Evolutionary conservation across 169 alveolate genomes (phyloP).

Genomic region (Plasmodium yoelii): DNA sequence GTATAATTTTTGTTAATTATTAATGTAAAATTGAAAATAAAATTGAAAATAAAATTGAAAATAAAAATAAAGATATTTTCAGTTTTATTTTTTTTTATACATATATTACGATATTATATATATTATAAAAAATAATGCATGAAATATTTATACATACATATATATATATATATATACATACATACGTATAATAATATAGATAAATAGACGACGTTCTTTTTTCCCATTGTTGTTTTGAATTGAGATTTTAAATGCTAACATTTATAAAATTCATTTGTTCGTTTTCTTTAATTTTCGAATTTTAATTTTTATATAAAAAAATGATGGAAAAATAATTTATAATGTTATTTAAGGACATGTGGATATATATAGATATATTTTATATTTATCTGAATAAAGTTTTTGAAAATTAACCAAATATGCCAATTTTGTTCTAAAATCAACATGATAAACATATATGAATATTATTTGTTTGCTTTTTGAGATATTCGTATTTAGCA

Average conservation of each 20-base stretch:
- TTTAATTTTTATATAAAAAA: conserved; percentile 7
- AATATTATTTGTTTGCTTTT: conserved; percentile 20
- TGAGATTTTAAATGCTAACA: neutral
- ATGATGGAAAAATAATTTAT: neutral
- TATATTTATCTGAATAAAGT: neutral
- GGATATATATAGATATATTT: neutral
- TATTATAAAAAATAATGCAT: neutral
- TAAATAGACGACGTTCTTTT: neutral
- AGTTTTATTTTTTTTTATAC: neutral
- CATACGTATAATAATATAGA: too few relatives aligned
- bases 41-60: too few relatives aligned
- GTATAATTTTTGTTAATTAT: too few relatives aligned
- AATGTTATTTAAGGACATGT: conserved; percentile 5
- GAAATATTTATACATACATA: neutral
- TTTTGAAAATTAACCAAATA: conserved; percentile 2
- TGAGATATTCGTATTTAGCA: conserved; percentile 18
- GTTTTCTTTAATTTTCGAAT: conserved; percentile 26
- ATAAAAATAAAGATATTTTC: too few relatives aligned
- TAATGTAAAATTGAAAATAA: too few relatives aligned
- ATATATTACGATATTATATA: neutral
- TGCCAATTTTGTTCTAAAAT: conserved; percentile 23
- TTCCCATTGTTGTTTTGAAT: conserved; percentile 5
- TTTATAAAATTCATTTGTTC: conserved; percentile 3
- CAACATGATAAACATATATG: conserved; percentile 20
- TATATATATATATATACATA: too few relatives aligned